Percentiles rank a stretch among this genome's conserved stretches.
Evolutionary conservation across 805 yeast species (phyloP).

Genomic region (Metschnikowia anglica): DNA sequence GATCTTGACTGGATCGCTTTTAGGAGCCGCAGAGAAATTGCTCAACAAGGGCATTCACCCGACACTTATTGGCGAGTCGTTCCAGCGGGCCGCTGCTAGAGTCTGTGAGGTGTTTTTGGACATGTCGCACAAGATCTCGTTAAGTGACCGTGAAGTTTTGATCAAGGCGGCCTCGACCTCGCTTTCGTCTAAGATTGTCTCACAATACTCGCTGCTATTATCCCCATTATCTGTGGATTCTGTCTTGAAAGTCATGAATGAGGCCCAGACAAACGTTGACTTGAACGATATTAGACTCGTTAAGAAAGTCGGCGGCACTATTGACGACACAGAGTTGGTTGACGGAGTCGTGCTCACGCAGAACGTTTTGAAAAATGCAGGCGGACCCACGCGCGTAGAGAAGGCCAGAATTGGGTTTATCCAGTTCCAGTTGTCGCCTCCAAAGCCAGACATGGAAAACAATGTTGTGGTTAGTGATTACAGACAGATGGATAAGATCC

Average conservation of each 20-base stretch:
- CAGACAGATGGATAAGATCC: constrained; percentile 98
- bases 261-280: constrained; percentile 67
- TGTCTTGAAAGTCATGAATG: constrained; percentile 72
- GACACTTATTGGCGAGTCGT: constrained; percentile 87
- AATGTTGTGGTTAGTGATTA: constrained; percentile 96
- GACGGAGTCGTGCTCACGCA: constrained; percentile 95
- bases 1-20: constrained; percentile 86
- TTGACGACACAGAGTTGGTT: constrained; percentile 90
- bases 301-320: constrained; percentile 96
- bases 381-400: constrained; percentile 93
- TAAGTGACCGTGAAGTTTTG: constrained; percentile 77
- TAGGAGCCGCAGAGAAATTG: constrained; percentile 92
- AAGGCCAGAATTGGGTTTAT: constrained; percentile 87
- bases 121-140: constrained; percentile 80
- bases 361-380: constrained; percentile 83
- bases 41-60: constrained; percentile 94
- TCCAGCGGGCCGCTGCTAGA: constrained; percentile 83
- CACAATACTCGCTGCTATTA: constrained; percentile 81
- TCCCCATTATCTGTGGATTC: constrained; percentile 96
- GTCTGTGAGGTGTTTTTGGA: constrained; percentile 78
- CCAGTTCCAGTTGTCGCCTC: constrained; percentile 95
- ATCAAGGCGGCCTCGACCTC: constrained; percentile 94
- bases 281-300: constrained; percentile 83
- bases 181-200: constrained; percentile 88
- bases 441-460: constrained; percentile 97